Base-by-base conservation (phyloP, 1,284 basidiomycete species). In the Trametes polyzona region DNA sequence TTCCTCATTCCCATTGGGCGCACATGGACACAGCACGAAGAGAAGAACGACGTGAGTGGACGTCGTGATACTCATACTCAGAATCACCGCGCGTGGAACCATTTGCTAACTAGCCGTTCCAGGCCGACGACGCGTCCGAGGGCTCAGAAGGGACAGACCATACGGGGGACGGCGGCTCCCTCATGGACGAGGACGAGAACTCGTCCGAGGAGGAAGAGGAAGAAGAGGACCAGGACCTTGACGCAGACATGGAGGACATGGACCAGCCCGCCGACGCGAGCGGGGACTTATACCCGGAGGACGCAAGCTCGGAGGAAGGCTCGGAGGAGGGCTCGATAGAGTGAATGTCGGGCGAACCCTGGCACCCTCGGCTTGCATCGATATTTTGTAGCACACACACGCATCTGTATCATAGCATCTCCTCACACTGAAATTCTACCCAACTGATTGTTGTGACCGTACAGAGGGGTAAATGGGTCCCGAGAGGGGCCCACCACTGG, bases 1-100 rank as follows among this genome's bases (percentile, higher is more conserved):
- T 91, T 83, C 68, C 76, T 90, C 23, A 78, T 92, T 23, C 89
- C 90, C 6, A 86, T 92, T 47, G 90, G 90, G 6, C 81, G 83
- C 41, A 78, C 79, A 43, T 76, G 87, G 55, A 93, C 90, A 10
- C 83, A 87, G 60, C 81, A 87, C 60, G 90, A 93, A 67, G 90
- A 93, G 72, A 90, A 89, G 74, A 92, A 90, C 66, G 91, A 93
- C 67, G 90, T 91, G 57, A 55, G 84, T 55, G 40, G 51, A 27
- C n/a, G 27, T 49, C 17, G 41, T 35, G 29, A 42, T 19, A 24
- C 21, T 23, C 21, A 3, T 2, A 2, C 11, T 30, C n/a, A n/a
- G n/a, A n/a, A n/a, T 3, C 21, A 16, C 32, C 6, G 1, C 23
- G 2, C 12, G 3, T 33, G n/a, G n/a, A n/a, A n/a, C n/a, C n/a